Evolutionary conservation across 176 grass and related monocot genomes (phyloP).

Genomic region (Typha latifolia): DNA sequence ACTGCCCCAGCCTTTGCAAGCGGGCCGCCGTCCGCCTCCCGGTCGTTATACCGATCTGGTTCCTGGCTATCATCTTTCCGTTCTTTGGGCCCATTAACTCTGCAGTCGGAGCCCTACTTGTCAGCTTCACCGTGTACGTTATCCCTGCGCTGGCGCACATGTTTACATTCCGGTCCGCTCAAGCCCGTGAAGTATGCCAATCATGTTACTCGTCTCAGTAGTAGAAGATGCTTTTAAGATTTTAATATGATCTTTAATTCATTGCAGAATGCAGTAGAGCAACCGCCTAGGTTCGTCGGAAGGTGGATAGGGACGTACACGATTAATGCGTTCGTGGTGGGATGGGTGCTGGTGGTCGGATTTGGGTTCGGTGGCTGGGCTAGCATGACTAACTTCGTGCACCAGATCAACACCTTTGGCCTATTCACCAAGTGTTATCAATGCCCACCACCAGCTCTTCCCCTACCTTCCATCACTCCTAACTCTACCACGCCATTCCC

Average conservation of each 20-base stretch:
- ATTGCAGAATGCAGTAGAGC: constrained; percentile 74
- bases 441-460: constrained; percentile 28
- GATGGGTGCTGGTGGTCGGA: constrained; percentile 93
- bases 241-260: constrained; percentile 1
- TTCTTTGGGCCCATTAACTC: constrained; percentile 99
- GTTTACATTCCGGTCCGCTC: constrained; percentile 77
- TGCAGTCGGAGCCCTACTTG: constrained; percentile 75
- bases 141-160: constrained; percentile 89
- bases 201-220: constrained; percentile 1
- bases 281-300: constrained; percentile 60
- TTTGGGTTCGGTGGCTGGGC: constrained; percentile 99
- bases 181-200: constrained; percentile 55
- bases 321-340: constrained; percentile 84
- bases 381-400: constrained; percentile 95
- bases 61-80: constrained; percentile 92
- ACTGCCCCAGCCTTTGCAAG: constrained; percentile 95
- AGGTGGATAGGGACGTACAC: constrained; percentile 76
- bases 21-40: constrained; percentile 79
- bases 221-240: constrained; percentile 7
- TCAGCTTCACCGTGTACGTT: constrained; percentile 98
- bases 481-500: constrained; percentile 23
- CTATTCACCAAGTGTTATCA: constrained; percentile 99
- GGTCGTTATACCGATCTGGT: constrained; percentile 96
- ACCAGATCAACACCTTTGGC: constrained; percentile 84
- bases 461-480: constrained; percentile 2